Evolutionary conservation across 257 asterid genomes (phyloP).

Genomic region (Salvia rosmarinus): DNA sequence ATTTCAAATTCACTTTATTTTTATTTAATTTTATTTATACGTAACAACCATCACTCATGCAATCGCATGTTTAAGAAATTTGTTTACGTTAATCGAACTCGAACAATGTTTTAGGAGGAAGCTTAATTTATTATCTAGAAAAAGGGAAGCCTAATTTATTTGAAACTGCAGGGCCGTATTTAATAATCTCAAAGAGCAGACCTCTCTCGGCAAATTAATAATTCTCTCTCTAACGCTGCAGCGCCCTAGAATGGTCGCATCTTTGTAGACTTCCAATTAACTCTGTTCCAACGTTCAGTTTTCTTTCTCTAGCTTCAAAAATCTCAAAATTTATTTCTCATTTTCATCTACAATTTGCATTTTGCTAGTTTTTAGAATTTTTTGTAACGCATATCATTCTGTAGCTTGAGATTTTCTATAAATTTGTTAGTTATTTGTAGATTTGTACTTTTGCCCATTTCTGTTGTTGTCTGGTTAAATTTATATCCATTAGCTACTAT

Average conservation of each 20-base stretch:
- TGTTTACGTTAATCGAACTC: too few species aligned
- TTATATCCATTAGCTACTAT: constrained; percentile 26
- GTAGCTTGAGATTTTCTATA: constrained; percentile 26
- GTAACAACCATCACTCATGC: too few species aligned
- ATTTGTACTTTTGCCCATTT: constrained; percentile 33
- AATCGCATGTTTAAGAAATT: too few species aligned
- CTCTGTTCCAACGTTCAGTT: constrained; percentile 31
- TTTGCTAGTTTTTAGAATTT: neutral
- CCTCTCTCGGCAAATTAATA: constrained; percentile 33
- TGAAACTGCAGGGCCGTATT: neutral
- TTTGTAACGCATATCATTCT: constrained; percentile 5
- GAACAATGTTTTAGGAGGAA: too few species aligned
- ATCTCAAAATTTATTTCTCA: constrained; percentile 27
- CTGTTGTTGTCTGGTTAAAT: constrained; percentile 31
- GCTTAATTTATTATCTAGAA: too few species aligned
- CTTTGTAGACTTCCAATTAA: constrained; percentile 27
- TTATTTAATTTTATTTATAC: too few species aligned
- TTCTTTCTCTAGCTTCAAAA: constrained; percentile 13
- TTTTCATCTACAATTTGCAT: constrained; percentile 16
- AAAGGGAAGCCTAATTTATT: too few species aligned
- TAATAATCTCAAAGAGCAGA: constrained; percentile 28
- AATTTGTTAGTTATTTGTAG: constrained; percentile 14
- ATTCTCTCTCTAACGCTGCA: constrained; percentile 31
- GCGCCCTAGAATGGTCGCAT: constrained; percentile 54
- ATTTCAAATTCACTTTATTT: too few species aligned